Evolutionary conservation across 1,139 yeast species (phyloP), one percentile per base, ranked within the genome.

Genomic region (Casaregolazyma suthepensis): DNA sequence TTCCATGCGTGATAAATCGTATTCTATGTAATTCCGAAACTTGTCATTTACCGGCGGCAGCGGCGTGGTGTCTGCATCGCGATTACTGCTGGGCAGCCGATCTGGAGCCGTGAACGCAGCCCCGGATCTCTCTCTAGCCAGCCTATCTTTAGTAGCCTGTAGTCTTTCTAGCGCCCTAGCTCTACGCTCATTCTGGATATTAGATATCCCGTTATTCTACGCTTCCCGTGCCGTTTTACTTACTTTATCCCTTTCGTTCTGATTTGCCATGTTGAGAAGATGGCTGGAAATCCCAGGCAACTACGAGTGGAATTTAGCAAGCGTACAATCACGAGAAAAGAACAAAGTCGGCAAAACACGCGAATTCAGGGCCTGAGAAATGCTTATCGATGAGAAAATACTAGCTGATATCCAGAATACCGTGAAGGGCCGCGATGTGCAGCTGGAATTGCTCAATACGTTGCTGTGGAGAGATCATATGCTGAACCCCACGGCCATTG

Each of bases 1-100:
- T 59, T 81, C 81, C 88, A 94, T 87, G 19, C 91, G 87, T 2
- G 97, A 80, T 61, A 94, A 81, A 69, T 94, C 96, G 70, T 83
- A 94, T 60, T 94, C 99, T 52, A 94, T 91, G 68, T 90, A 94
- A 66, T 89, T 55, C 52, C 71, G 62, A 68, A 73, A 66, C 64
- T 68, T 68, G 48, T 60, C 64, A 26, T 60, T 52, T 13, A 56
- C 61, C 40, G 64, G 59, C n/a, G 62, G 59, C 38, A 56, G 52
- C 23, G 60, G 56, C 23, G 56, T 60, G 9, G 40, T 15, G 23
- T 54, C 48, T 43, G 59, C 66, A 43, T 61, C 54, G 29, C 60
- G 54, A 51, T 48, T 61, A 50, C 44, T 38, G 38, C 45, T 15
- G 35, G 50, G 50, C 44, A 47, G n/a, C n/a, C 29, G 45, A 35